Percentiles rank a stretch among this genome's conserved stretches.
These are phyloP conservation scores for Oldenlandia corymbosa DNA, from an alignment of 257 asterid species.

Conservation along the genomic window DNA sequence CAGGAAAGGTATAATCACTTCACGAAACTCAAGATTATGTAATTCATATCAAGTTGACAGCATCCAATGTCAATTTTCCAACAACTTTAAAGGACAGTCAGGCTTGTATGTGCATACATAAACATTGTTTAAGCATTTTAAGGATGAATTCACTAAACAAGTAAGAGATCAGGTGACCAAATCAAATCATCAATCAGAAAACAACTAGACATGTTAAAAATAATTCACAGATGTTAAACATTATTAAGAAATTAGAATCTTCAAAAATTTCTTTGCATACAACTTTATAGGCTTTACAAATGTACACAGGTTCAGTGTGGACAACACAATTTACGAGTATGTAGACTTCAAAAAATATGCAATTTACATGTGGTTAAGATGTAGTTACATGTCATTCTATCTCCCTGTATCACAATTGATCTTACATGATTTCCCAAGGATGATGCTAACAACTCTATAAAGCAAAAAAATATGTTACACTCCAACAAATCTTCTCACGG, in stretches of 20 bases:
- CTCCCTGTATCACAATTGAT: background rate
- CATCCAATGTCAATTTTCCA: background rate
- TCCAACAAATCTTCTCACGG: conserved; percentile 2
- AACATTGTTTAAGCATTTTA: background rate
- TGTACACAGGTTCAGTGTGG: conserved; percentile 5
- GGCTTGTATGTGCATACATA: background rate
- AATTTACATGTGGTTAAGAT: background rate
- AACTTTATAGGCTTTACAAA: conserved; percentile 10
- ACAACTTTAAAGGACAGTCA: background rate
- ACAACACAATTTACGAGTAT: background rate
- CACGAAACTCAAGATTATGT: background rate
- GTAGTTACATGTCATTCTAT: background rate
- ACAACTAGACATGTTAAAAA: no score
- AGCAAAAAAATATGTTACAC: conserved; percentile 2
- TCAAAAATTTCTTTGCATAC: background rate
- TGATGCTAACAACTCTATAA: background rate
- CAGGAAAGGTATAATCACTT: background rate
- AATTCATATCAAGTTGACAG: background rate
- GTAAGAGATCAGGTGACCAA: background rate
- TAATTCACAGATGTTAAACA: background rate
- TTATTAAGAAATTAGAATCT: background rate
- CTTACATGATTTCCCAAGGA: background rate
- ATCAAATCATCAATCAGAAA: background rate
- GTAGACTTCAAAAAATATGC: background rate
- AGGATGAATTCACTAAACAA: background rate